Conservation (phyloP, 1,284 basidiomycete genomes). For the Papiliotrema nemorosa region DNA sequence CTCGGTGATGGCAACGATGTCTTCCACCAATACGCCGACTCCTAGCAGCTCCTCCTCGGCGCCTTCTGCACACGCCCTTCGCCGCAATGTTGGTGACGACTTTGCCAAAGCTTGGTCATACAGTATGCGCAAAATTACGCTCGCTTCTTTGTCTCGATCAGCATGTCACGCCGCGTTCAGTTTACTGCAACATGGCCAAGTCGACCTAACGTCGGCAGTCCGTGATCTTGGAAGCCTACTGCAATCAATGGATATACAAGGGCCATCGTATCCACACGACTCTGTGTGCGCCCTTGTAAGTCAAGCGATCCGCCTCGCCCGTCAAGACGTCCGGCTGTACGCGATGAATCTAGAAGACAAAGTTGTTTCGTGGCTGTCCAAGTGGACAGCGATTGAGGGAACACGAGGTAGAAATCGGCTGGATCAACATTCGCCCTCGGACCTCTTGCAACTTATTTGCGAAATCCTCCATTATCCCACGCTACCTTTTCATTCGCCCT, state of each 20-base stretch:
- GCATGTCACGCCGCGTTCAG: conserved; percentile 73
- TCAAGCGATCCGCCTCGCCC: conserved; percentile 63
- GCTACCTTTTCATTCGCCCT: conserved; percentile 52
- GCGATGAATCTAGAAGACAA: conserved; percentile 77
- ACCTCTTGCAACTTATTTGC: conserved; percentile 54
- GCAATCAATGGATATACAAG: conserved; percentile 79
- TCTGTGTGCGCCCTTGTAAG: conserved; percentile 77
- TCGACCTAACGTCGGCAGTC: conserved; percentile 60
- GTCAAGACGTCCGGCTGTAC: conserved; percentile 73
- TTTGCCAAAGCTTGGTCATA: conserved; percentile 81
- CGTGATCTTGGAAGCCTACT: conserved; percentile 69
- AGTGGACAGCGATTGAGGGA: conserved; percentile 52
- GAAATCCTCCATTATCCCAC: conserved; percentile 58
- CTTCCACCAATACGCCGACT: conserved; percentile 6
- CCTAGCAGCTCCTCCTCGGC: too few species aligned
- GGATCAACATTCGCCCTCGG: conserved; percentile 53
- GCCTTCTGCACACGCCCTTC: too few species aligned
- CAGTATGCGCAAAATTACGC: conserved; percentile 67
- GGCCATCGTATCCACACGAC: conserved; percentile 76
- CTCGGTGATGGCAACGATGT: conserved; percentile 52
- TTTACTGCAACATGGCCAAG: conserved; percentile 48
- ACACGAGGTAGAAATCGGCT: conserved; percentile 54
- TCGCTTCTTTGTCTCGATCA: conserved; percentile 65
- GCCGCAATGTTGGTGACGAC: too few species aligned
- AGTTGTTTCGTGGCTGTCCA: conserved; percentile 69